Percentiles rank a stretch among this genome's conserved stretches.
phyloP scores from a whole-genome alignment of 148 eudicot genomes.

The Cornus florida region DNA sequence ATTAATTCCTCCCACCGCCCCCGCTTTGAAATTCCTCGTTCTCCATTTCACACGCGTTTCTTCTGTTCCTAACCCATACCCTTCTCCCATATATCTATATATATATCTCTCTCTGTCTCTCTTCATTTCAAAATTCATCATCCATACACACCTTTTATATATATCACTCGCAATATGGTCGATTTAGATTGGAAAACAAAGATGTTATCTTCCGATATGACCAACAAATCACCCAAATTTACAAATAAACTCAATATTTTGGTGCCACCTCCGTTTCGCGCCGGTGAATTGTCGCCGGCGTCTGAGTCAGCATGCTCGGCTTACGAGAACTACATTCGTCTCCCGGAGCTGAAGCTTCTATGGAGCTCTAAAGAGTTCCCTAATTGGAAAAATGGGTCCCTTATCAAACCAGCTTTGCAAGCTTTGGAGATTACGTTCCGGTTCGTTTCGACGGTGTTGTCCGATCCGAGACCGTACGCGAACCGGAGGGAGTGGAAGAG shows the following conservation, averaged over 20 bases:
- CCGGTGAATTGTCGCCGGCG: conserved; percentile 44
- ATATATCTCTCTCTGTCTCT: background rate
- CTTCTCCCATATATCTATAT: background rate
- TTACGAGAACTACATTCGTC: conserved; percentile 61
- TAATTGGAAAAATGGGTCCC: conserved; percentile 56
- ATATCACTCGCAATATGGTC: conserved; percentile 40
- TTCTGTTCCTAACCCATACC: background rate
- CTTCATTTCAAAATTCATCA: background rate
- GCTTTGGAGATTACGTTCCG: conserved; percentile 74
- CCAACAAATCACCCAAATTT: conserved; percentile 41
- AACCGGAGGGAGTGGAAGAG: conserved; percentile 62
- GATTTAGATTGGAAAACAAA: conserved; percentile 66
- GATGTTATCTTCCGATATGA: conserved; percentile 34
- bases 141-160: background rate
- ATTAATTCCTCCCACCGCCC: background rate
- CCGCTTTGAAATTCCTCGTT: conserved; percentile 7
- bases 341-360: conserved; percentile 58
- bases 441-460: conserved; percentile 51
- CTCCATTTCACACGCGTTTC: conserved; percentile 28
- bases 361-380: conserved; percentile 57
- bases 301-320: conserved; percentile 56
- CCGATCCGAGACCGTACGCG: conserved; percentile 63
- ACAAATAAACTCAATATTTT: conserved; percentile 37
- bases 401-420: conserved; percentile 63
- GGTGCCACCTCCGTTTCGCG: conserved; percentile 14